These are phyloP conservation scores for Cronartium quercuum DNA, from an alignment of 1,284 basidiomycete genomes.

Conservation along the genomic window DNA sequence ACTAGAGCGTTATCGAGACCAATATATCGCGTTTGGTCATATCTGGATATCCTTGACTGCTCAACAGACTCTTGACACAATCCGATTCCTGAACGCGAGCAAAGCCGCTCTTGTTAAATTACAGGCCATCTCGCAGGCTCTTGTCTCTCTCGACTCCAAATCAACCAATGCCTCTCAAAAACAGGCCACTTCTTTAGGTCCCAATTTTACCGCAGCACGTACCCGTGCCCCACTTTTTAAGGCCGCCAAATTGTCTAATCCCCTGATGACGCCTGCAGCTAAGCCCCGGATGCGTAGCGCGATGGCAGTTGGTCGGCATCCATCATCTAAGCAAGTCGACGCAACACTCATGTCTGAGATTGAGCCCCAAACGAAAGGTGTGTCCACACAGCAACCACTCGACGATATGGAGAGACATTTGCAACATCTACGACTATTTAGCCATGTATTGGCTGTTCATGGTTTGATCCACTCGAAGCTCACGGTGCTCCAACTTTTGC, in stretches of 20 bases:
- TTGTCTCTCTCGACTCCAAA: not conserved
- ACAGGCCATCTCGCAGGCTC: constrained; percentile 9
- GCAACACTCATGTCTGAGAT: not conserved
- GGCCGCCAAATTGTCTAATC: not conserved
- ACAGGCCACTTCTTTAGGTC: not conserved
- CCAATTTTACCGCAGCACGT: not conserved
- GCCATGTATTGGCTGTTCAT: constrained; percentile 25
- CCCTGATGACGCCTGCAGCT: not conserved
- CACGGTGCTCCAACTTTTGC: constrained; percentile 11
- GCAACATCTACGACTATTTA: constrained; percentile 29
- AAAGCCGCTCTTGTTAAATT: constrained; percentile 11
- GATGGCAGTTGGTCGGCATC: not conserved
- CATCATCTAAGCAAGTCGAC: not conserved
- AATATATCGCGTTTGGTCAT: constrained; percentile 12
- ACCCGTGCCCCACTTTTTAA: not conserved
- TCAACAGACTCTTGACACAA: constrained; percentile 2
- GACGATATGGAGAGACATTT: constrained; percentile 25
- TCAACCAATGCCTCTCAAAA: not conserved
- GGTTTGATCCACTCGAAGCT: constrained; percentile 20
- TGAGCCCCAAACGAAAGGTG: not conserved
- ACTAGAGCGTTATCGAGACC: constrained; percentile 7
- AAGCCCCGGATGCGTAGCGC: not conserved
- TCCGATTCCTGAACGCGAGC: constrained; percentile 10
- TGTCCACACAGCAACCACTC: not conserved
- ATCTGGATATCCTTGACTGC: constrained; percentile 33